A percentile compares a stretch with the other conserved stretches of the same genome.
Conservation (phyloP, 2,329 filamentous ascomycete genomes). For the Aspergillus sp. region DNA sequence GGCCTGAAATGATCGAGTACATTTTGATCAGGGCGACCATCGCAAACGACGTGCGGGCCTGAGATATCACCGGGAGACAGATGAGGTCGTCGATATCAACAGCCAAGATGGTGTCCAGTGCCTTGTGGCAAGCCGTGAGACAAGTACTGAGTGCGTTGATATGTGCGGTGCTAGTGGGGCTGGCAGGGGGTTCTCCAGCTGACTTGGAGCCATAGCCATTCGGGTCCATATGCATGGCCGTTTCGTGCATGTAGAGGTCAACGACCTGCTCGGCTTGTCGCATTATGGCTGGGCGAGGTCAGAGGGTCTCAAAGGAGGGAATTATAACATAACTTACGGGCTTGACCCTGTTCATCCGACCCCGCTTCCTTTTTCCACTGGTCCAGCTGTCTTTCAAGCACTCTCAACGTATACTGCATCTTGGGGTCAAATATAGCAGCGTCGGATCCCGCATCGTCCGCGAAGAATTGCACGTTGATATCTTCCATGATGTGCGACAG, state of each 20-base stretch:
- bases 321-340: constrained; percentile 51
- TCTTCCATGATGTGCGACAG: constrained; percentile 67
- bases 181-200: constrained; percentile 22
- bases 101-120: constrained; percentile 63
- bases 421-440: constrained; percentile 60
- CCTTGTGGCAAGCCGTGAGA: constrained; percentile 63
- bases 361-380: constrained; percentile 59
- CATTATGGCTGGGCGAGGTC: constrained; percentile 52
- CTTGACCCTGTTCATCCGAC: constrained; percentile 39
- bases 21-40: constrained; percentile 73
- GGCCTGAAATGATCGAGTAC: constrained; percentile 64
- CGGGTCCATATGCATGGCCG: constrained; percentile 66
- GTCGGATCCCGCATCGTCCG: constrained; percentile 61
- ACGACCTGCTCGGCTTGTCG: constrained; percentile 64
- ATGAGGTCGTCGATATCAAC: constrained; percentile 61
- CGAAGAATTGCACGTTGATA: constrained; percentile 63
- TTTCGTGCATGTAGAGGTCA: constrained; percentile 73
- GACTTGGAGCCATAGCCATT: constrained; percentile 44
- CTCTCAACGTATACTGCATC: constrained; percentile 63
- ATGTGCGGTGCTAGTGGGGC: constrained; percentile 56
- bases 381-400: constrained; percentile 64
- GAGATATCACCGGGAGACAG: constrained; percentile 67
- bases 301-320: constrained; percentile 1
- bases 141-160: constrained; percentile 68
- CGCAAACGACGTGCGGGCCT: constrained; percentile 70